Base-by-base conservation (phyloP, 768 basidiomycete species). In the Asterophora parasitica region DNA sequence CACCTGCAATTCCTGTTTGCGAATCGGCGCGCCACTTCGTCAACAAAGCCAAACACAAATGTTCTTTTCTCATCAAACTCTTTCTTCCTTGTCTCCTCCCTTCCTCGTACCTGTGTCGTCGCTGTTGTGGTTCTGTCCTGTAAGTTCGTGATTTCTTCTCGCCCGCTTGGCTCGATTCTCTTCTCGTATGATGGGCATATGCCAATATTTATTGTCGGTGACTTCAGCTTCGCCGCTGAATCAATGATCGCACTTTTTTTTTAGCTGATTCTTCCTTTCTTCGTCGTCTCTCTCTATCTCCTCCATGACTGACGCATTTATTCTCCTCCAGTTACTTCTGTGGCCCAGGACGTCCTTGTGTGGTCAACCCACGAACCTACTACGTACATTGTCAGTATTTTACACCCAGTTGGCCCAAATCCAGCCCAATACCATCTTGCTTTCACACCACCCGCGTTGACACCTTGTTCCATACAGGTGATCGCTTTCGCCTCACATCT, bases 171-270 rank as follows among this genome's bases (percentile, higher is more conserved):
- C 10, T 33, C 30, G 5, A 30, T 10, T 44, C 45, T 35, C 30
- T 7, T 15, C 34, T 42, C 36, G 49, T n/a, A 71, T 78, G 81
- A 81, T 82, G 79, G 70, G 68, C 57, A 54, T 55, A 57, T 60
- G 65, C 70, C 67, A 54, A 57, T 75, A 85, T 85, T 83, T 86
- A 83, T 85, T 86, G 82, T 85, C 81, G 67, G 70, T 80, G 81
- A 82, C 65, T 55, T 56, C 63, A 67, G 34, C 50, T 30, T 48
- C 28, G 31, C 42, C 37, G 35, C 55, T 53, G 46, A 48, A 55
- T 39, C 43, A 53, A 62, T 82, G 82, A 83, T 77, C 69, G 64
- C 71, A 79, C 40, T 50, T 58, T 64, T 64, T 50, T 58, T 64
- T 64, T 69, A 56, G 52, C 77, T 82, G 81, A 82, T 51, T 40